Base-by-base conservation (phyloP, 176 grass and related monocot genomes). In the Cymbopogon citratus region DNA sequence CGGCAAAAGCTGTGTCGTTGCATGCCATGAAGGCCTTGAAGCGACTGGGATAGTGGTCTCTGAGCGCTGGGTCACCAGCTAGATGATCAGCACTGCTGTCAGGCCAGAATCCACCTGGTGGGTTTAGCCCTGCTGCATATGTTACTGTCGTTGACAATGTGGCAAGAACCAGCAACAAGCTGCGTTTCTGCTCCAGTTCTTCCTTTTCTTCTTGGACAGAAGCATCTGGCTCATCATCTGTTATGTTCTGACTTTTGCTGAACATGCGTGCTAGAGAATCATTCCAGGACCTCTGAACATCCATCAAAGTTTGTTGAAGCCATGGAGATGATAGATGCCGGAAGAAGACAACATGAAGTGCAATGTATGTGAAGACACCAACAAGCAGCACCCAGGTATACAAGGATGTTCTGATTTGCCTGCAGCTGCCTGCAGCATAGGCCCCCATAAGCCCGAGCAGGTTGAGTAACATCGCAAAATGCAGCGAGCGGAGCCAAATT, bases 301-400 rank as follows among this genome's bases (percentile, higher is more conserved):
- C 26, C 27, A 66, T 75, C 15, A 81, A 69, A 5, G 15, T 25
- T 7, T 34, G 5, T 36, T 38, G 61, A 39, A 87, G 49, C 46
- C 71, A 18, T 59, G 34, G 14, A 1, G 85, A 79, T 19, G 78
- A 62, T 25, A 87, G 27, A 27, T 86, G 77, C 34, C 7, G 24
- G 84, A 87, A 87, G 27, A 87, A 75, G 8, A 81, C 63, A 9
- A 87, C 85, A 45, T 87, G 85, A 60, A 86, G 61, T 19, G 36
- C 16, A 12, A 69, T 3, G 46, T 86, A 81, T 33, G 78, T 18
- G 62, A 87, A 81, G 73, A 84, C 40, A 26, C 73, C 82, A 69
- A 77, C 25, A 18, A 84, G 82, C 39, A 77, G 67, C 24, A 60
- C 48, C 82, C 73, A 84, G 23, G 64, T 69, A n/a, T 77, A 77